Evolutionary conservation across 192 early-diverging fungal genomes (phyloP).

Genomic region (Umbelopsis sp.): DNA sequence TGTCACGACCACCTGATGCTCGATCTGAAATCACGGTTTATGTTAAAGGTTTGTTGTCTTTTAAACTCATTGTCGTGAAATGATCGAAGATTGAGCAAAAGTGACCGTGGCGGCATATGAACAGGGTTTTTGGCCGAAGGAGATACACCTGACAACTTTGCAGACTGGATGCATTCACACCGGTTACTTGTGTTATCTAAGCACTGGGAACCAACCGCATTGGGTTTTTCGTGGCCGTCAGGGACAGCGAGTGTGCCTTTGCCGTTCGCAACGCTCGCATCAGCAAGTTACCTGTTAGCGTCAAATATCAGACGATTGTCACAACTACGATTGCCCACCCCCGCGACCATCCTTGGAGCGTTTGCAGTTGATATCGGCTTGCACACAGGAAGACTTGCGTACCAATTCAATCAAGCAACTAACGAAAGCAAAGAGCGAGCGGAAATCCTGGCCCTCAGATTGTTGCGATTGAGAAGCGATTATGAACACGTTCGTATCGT

Average conservation of each 20-base stretch:
- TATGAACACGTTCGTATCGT: constrained; percentile 38
- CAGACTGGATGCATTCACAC: constrained; percentile 43
- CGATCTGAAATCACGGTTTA: constrained; percentile 38
- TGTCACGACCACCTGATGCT: constrained; percentile 18
- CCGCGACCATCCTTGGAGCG: constrained; percentile 29
- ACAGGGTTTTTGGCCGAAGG: constrained; percentile 41
- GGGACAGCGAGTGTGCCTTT: constrained; percentile 32
- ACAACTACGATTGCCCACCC: constrained; percentile 31
- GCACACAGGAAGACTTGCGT: constrained; percentile 30
- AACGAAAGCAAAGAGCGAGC: constrained; percentile 35
- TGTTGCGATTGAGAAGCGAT: constrained; percentile 30
- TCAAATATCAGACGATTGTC: constrained; percentile 11
- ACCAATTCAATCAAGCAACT: constrained; percentile 32
- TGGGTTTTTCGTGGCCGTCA: constrained; percentile 43
- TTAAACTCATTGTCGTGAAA: neutral
- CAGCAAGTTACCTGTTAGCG: constrained; percentile 27
- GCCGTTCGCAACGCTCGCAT: constrained; percentile 33
- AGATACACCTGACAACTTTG: constrained; percentile 38
- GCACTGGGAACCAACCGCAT: constrained; percentile 31
- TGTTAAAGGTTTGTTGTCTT: constrained; percentile 31
- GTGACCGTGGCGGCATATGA: neutral
- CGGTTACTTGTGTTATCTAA: constrained; percentile 29
- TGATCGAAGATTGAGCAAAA: neutral
- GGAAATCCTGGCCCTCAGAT: constrained; percentile 32
- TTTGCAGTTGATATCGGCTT: constrained; percentile 32